Evolutionary conservation across 345 rosid species (phyloP).

Genomic region (Sonneratia caseolaris): DNA sequence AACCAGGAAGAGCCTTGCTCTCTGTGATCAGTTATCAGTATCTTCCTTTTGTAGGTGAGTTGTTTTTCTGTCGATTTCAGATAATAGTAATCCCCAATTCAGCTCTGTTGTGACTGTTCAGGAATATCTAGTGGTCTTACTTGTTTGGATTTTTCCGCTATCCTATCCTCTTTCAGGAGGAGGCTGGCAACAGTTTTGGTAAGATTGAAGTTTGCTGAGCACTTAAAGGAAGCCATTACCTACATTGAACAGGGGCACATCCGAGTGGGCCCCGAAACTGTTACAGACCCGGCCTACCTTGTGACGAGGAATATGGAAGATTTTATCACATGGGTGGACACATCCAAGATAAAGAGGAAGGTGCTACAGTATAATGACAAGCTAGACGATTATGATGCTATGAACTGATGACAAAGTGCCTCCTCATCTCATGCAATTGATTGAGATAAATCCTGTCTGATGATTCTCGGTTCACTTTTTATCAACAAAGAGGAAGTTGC

Average conservation of each 20-base stretch:
- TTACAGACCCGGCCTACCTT: conserved; percentile 79
- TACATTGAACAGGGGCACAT: conserved; percentile 94
- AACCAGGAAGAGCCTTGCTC: conserved; percentile 76
- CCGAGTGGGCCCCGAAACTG: conserved; percentile 83
- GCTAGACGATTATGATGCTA: conserved; percentile 76
- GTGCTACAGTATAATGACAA: conserved; percentile 77
- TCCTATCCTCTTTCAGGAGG: conserved; percentile 38
- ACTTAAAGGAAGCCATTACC: conserved; percentile 75
- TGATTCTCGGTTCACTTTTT: background rate
- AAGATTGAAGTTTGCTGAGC: conserved; percentile 73
- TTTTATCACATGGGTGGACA: conserved; percentile 89
- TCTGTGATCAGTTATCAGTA: conserved; percentile 60
- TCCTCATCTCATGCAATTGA: background rate
- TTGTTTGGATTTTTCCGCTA: background rate
- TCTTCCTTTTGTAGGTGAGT: conserved; percentile 80
- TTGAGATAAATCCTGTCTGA: background rate
- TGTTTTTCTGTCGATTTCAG: background rate
- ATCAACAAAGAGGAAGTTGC: background rate
- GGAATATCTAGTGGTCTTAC: background rate
- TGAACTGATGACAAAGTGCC: conserved; percentile 31
- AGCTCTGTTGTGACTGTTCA: background rate
- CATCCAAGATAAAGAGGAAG: conserved; percentile 83
- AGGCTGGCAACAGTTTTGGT: conserved; percentile 63
- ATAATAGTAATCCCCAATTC: background rate
- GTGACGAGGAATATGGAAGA: conserved; percentile 94